Evolutionary conservation across 2,329 filamentous ascomycete genomes (phyloP).

Genomic region (Fusarium albosuccineum): DNA sequence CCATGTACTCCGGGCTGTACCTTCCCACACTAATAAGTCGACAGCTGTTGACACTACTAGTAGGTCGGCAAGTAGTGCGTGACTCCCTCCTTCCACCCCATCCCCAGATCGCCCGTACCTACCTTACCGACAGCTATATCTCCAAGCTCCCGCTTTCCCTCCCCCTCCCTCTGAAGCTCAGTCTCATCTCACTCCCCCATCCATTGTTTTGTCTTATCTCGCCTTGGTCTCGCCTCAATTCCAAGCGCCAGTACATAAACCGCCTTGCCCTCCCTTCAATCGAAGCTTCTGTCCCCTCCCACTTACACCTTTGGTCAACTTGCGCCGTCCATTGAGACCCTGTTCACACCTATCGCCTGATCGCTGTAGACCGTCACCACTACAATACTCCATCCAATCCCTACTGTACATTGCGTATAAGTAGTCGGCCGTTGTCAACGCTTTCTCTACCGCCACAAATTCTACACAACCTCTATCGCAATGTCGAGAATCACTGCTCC

Average conservation of each 20-base stretch:
- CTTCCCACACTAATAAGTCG: slow-evolving; percentile 27
- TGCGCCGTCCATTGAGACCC: slow-evolving; percentile 1
- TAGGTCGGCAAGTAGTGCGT: slow-evolving; percentile 19
- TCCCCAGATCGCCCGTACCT: slow-evolving; percentile 11
- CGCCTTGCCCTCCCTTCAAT: slow-evolving; percentile 22
- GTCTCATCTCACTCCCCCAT: slow-evolving; percentile 6
- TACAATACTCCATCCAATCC: slow-evolving; percentile 21
- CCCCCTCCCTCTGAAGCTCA: slow-evolving; percentile 22
- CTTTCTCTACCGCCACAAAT: slow-evolving; percentile 1
- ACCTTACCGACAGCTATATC: slow-evolving; percentile 10
- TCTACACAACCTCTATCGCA: slow-evolving; percentile 20
- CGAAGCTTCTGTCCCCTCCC: slow-evolving; percentile 20
- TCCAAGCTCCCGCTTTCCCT: slow-evolving; percentile 29
- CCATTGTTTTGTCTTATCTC: slow-evolving; percentile 16
- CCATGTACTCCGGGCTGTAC: slow-evolving; percentile 16
- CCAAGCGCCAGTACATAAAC: slow-evolving; percentile 31
- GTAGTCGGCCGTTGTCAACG: slow-evolving; percentile 26
- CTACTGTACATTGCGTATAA: slow-evolving; percentile 30
- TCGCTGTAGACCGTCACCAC: slow-evolving; percentile 31
- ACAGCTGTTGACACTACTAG: slow-evolving; percentile 32
- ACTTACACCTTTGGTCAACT: slow-evolving; percentile 21
- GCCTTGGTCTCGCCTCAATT: slow-evolving; percentile 20
- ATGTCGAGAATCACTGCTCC: slow-evolving; percentile 67
- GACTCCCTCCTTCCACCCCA: slow-evolving; percentile 7
- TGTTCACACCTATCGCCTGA: slow-evolving; percentile 27